Evolutionary conservation across 2,329 filamentous ascomycete species (phyloP).

Genomic region (Fusarium acutatum): DNA sequence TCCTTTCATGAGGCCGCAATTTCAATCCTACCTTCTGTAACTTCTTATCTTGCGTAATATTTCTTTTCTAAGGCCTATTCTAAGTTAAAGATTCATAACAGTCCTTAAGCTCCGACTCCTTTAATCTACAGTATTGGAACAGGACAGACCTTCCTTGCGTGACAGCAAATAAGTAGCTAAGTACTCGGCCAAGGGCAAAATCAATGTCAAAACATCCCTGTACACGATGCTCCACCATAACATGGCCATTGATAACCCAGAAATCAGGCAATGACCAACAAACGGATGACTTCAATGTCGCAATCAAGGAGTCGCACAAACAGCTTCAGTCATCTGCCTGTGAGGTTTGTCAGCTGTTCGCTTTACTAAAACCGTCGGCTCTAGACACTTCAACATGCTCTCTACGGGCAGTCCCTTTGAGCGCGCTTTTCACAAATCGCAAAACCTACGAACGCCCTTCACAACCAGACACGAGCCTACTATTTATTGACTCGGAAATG

Average conservation of each 20-base stretch:
- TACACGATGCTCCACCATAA: background rate
- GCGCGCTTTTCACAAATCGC: background rate
- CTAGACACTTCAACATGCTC: background rate
- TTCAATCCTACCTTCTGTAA: background rate
- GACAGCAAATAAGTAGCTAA: background rate
- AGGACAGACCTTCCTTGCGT: rapidly evolving
- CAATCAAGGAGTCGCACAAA: background rate
- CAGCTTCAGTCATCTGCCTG: background rate
- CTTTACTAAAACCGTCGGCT: background rate
- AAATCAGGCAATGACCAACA: rapidly evolving
- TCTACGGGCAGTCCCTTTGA: background rate
- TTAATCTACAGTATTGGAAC: rapidly evolving
- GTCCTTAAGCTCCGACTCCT: background rate
- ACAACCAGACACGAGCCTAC: background rate
- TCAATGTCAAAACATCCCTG: rapidly evolving
- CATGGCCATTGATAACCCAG: rapidly evolving
- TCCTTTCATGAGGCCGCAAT: background rate
- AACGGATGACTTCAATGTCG: background rate
- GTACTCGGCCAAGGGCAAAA: rapidly evolving
- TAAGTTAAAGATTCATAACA: background rate
- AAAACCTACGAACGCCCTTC: background rate
- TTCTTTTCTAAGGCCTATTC: rapidly evolving
- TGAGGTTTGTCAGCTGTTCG: background rate
- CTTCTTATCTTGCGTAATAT: background rate
- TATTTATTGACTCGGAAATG: background rate